A percentile compares a stretch with the other conserved stretches of the same genome.
Evolutionary conservation across 495 filamentous ascomycete species (phyloP).

Genomic region (Xylaria grammica): DNA sequence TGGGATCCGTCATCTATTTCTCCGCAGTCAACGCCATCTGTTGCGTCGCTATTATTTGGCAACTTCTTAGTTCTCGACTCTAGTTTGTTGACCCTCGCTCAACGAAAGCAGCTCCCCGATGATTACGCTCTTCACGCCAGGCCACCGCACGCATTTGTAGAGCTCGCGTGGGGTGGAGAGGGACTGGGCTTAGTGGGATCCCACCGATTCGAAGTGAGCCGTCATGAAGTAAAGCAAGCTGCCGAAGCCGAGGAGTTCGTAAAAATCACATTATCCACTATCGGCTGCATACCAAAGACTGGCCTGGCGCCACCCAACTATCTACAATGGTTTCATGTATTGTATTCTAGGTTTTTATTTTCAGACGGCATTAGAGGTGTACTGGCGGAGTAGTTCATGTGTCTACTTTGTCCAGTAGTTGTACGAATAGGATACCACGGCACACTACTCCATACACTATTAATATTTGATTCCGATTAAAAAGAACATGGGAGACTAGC

Average conservation of each 20-base stretch:
- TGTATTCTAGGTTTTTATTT: conserved; percentile 25
- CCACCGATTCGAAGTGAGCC: conserved; percentile 7
- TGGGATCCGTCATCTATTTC: conserved; percentile 1
- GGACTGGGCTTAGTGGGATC: conserved; percentile 1
- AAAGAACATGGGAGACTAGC: no score
- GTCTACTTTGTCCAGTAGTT: not conserved
- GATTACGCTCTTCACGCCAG: conserved; percentile 15
- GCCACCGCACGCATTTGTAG: conserved; percentile 22
- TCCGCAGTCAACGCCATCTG: conserved; percentile 3
- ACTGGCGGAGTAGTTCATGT: not conserved
- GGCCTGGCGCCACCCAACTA: conserved; percentile 3
- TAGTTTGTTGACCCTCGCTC: not conserved
- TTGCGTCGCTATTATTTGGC: conserved; percentile 17
- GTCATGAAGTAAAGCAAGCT: not conserved
- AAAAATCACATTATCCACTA: conserved; percentile 13
- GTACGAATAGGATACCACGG: not conserved
- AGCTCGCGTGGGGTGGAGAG: conserved; percentile 14
- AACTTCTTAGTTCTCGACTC: conserved; percentile 28
- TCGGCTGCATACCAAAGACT: conserved; percentile 2
- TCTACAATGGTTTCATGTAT: conserved; percentile 21
- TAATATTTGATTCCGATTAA: no score
- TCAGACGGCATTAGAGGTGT: conserved; percentile 26
- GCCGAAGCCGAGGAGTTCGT: not conserved
- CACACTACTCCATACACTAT: no score
- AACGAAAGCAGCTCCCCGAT: conserved; percentile 19